Base-by-base conservation (phyloP, 257 asterid species). In the Lycium barbarum region DNA sequence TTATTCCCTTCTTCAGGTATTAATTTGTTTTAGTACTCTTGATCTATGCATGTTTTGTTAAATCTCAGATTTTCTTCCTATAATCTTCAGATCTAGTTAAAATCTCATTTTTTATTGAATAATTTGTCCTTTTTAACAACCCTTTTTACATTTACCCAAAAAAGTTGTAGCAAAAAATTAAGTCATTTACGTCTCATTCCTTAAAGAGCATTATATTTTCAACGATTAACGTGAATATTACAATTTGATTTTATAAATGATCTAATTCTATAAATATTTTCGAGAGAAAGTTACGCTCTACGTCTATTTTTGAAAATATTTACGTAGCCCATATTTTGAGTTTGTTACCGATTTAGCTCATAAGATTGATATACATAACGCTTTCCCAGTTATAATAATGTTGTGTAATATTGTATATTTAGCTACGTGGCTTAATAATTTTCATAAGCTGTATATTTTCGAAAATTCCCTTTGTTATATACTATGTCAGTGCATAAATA, bases 1-100 rank as follows among this genome's bases (percentile, higher is more conserved):
- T 90, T 70, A 8, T 70, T 91, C 70, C 86, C 90, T 78, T 87
- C 95, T 35, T 90, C 95, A 90, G 95, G 95, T 40, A 40, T 26
- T 78, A 78, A 78, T 93, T 78, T 67, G 82, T 86, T 6, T 6
- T 67, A 35, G 81, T 47, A 26, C 84, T 62, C n/a, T 53, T 26
- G 14, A 47, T 79, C 61, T 59, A 66, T 51, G 2, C 70, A 71
- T 33, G 40, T 22, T 7, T 51, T 22, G n/a, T 66, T 7, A 33
- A 66, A 66, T 33, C 73, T 22, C 40, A 59, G 40, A 45, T 36
- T 51, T 51, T 12, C 72, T 71, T 55, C 9, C 36, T 9, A 61
- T 40, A 82, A 5, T 9, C 12, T 58, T 80, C 85, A 84, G 82
- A 86, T 84, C 86, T 87, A 73, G 5, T 78, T 6, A 11, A 58